A percentile compares a stretch with the other conserved stretches of the same genome.
These are phyloP conservation scores for Epichloe uncinata DNA, from an alignment of 2,329 filamentous ascomycete species.

Conservation along the genomic window DNA sequence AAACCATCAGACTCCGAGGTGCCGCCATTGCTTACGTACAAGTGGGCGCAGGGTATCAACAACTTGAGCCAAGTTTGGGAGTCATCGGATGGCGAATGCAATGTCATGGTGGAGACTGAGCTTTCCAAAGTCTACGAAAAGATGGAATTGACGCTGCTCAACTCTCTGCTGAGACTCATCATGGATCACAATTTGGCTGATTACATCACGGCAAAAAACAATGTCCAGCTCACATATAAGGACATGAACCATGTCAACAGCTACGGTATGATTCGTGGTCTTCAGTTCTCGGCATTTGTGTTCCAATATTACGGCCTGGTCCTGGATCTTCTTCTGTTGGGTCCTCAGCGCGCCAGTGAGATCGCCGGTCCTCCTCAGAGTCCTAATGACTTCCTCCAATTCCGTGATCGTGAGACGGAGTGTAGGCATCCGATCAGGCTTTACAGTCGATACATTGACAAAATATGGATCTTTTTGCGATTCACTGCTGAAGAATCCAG, in stretches of 20 bases:
- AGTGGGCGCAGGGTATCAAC: conserved; percentile 99
- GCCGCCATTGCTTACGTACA: conserved; percentile 85
- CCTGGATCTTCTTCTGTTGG: conserved; percentile 81
- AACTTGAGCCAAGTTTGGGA: conserved; percentile 95
- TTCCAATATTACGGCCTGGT: conserved; percentile 98
- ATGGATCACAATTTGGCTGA: conserved; percentile 99
- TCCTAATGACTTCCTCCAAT: conserved; percentile 96
- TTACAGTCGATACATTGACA: conserved; percentile 97
- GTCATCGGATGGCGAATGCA: conserved; percentile 85
- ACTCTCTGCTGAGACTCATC: conserved; percentile 81
- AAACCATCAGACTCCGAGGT: conserved; percentile 98
- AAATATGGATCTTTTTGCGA: conserved; percentile 94
- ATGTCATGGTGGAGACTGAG: conserved; percentile 97
- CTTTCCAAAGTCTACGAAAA: conserved; percentile 99
- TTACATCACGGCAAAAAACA: conserved; percentile 99
- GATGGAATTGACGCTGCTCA: conserved; percentile 91
- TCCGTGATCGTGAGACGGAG: conserved; percentile 85
- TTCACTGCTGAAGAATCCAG: conserved; percentile 90
- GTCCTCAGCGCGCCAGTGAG: conserved; percentile 91
- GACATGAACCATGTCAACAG: conserved; percentile 99
- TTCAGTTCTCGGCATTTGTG: conserved; percentile 96
- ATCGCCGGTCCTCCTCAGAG: conserved; percentile 88
- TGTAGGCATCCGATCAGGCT: conserved; percentile 87
- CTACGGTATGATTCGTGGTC: conserved; percentile 93
- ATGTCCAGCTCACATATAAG: conserved; percentile 97